Evolutionary conservation across 2,329 filamentous ascomycete species (phyloP).

Genomic region (Pseudogymnoascus sp.): DNA sequence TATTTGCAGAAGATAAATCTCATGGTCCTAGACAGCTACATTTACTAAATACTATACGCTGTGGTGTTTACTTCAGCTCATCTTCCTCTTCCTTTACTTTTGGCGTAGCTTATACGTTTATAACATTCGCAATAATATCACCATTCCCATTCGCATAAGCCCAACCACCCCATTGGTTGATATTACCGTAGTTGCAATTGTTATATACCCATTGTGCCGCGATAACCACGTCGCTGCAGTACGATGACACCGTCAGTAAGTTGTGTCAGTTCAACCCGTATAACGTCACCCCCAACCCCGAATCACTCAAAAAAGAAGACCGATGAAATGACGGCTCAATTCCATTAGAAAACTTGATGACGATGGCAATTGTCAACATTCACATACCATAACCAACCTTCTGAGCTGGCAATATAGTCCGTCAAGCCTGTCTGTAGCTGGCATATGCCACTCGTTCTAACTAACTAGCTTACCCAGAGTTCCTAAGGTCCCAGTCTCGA

Average conservation of each 20-base stretch:
- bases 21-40: neutral
- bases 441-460: too few species aligned
- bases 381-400: too few species aligned
- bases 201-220: neutral
- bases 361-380: too few species aligned
- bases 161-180: neutral
- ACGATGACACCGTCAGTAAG: neutral
- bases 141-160: neutral
- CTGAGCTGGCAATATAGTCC: too few species aligned
- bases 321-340: too few species aligned
- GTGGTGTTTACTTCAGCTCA: neutral
- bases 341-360: too few species aligned
- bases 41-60: neutral
- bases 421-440: too few species aligned
- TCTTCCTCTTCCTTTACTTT: neutral
- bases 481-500: neutral
- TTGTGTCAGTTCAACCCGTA: neutral
- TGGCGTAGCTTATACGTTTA: neutral
- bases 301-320: too few species aligned
- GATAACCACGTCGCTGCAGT: neutral
- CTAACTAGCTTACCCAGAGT: too few species aligned
- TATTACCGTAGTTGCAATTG: neutral
- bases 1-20: neutral
- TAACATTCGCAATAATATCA: neutral
- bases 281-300: too few species aligned